Evolutionary conservation across 768 basidiomycete species (phyloP).

Genomic region (Suillus ampliporus): DNA sequence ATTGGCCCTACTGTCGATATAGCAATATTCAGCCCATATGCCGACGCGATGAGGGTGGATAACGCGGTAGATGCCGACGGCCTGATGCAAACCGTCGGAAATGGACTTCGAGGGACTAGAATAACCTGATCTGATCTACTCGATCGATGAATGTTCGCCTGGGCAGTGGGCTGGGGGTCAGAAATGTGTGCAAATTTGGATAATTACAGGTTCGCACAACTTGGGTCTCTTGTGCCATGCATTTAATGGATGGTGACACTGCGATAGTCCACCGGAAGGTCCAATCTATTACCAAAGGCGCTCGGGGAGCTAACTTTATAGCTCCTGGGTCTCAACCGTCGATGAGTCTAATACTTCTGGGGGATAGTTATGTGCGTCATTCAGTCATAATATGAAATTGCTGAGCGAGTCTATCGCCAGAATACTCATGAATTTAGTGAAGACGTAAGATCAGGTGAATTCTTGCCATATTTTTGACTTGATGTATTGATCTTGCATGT

Average conservation of each 20-base stretch:
- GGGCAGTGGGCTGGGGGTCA: too few relatives aligned
- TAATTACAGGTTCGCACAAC: background rate
- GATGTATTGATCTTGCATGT: background rate
- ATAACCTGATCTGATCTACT: too few relatives aligned
- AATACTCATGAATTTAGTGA: conserved; percentile 71
- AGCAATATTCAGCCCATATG: background rate
- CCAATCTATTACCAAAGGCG: background rate
- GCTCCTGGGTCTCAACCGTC: too few relatives aligned
- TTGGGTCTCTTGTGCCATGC: background rate
- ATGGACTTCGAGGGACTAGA: too few relatives aligned
- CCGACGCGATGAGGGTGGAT: too few relatives aligned
- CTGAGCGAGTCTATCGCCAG: conserved; percentile 33
- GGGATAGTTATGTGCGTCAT: conserved; percentile 61
- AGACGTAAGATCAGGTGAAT: conserved; percentile 46
- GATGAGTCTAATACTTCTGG: conserved; percentile 49
- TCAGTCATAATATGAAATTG: background rate
- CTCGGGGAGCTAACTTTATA: background rate
- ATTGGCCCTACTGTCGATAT: background rate
- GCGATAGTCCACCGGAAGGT: background rate
- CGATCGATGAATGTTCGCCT: too few relatives aligned
- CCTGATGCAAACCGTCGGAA: background rate
- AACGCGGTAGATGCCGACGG: too few relatives aligned
- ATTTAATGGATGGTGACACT: background rate
- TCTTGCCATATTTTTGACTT: background rate
- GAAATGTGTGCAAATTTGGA: too few relatives aligned